Percentiles rank a stretch among this genome's conserved stretches.
These are phyloP conservation scores for Cystofilobasidium capitatum DNA, from an alignment of 768 basidiomycete genomes.

Conservation along the genomic window DNA sequence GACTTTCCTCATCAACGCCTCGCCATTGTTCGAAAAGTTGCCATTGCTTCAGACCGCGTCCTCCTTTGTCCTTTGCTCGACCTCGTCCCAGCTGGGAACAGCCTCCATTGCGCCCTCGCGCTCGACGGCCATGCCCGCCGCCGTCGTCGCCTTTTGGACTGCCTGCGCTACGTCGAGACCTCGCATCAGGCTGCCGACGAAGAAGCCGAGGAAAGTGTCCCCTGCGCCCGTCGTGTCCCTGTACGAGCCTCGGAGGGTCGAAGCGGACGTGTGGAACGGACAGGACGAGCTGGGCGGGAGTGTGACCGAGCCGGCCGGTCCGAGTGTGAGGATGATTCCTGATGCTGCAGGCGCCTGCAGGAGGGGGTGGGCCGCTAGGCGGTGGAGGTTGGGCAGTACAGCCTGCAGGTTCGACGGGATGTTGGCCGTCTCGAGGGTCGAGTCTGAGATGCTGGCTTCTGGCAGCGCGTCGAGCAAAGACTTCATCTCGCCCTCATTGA, in stretches of 20 bases:
- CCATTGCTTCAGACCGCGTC: not conserved
- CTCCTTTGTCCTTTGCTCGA: slow-evolving; percentile 24
- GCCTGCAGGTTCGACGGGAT: slow-evolving; percentile 11
- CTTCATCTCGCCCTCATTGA: slow-evolving; percentile 42
- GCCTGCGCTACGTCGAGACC: not conserved
- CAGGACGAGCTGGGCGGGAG: slow-evolving; percentile 15
- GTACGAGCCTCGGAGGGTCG: slow-evolving; percentile 5
- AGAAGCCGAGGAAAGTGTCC: slow-evolving; percentile 33
- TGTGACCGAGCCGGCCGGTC: slow-evolving; percentile 33
- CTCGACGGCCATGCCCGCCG: slow-evolving; percentile 34
- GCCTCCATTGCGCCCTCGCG: slow-evolving; percentile 35
- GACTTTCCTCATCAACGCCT: not conserved
- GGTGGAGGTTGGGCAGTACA: slow-evolving; percentile 15
- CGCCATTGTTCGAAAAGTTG: not conserved
- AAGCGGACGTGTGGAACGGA: slow-evolving; percentile 28
- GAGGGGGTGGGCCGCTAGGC: slow-evolving; percentile 24
- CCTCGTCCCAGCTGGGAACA: slow-evolving; percentile 30
- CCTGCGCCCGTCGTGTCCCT: slow-evolving; percentile 36
- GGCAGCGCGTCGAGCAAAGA: slow-evolving; percentile 29
- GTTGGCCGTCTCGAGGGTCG: not conserved
- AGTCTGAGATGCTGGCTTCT: not conserved
- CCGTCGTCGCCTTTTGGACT: slow-evolving; percentile 22
- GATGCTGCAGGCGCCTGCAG: slow-evolving; percentile 4
- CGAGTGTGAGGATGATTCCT: slow-evolving; percentile 36
- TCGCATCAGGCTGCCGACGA: slow-evolving; percentile 19